Conservation (phyloP, 176 grass and related monocot species). For the Rhipidocladum racemiflorum region DNA sequence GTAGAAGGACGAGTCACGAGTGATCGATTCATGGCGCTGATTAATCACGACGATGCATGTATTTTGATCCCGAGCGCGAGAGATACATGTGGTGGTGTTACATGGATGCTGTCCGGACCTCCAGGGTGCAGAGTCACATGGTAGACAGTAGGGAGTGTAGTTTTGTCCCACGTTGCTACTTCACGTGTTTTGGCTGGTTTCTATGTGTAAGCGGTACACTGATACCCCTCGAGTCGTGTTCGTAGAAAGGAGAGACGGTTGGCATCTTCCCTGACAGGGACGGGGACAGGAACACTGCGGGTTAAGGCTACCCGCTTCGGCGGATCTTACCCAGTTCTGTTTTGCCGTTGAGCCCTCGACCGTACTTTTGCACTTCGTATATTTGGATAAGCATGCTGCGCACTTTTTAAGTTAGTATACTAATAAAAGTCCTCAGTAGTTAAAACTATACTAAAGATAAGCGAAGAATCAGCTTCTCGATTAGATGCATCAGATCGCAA, state of each 20-base stretch:
- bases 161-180: constrained; percentile 47
- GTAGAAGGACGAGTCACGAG: not conserved
- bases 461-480: not conserved
- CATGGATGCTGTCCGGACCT: not conserved
- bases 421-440: not conserved
- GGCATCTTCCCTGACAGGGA: constrained; percentile 91
- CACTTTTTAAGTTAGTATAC: not conserved
- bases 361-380: not conserved
- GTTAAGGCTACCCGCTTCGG: constrained; percentile 49
- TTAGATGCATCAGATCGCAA: not conserved
- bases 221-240: no score
- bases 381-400: not conserved
- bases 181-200: fast-evolving
- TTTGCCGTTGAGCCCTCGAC: fast-evolving
- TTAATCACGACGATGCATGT: not conserved
- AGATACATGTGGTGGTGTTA: not conserved
- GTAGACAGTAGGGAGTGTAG: not conserved
- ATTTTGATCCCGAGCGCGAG: not conserved
- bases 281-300: no score
- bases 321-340: constrained; percentile 33
- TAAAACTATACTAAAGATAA: not conserved
- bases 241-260: constrained; percentile 88
- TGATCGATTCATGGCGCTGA: not conserved
- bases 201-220: not conserved
- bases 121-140: not conserved